Base-by-base conservation (phyloP, 805 yeast species). In the Metschnikowia cubensis region DNA sequence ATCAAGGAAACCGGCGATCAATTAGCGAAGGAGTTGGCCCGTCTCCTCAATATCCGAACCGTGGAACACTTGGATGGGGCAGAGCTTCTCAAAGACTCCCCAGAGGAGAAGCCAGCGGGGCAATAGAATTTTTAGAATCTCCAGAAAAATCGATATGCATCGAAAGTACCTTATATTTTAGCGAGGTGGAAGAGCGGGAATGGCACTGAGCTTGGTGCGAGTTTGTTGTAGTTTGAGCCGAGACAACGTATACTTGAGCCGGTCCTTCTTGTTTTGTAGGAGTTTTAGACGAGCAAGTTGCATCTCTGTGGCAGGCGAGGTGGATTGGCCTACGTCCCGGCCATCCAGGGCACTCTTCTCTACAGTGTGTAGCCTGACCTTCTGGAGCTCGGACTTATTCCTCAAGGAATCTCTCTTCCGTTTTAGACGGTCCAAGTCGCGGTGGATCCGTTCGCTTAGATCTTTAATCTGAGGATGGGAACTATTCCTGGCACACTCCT, bases 401-500 rank as follows among this genome's bases (percentile, higher is more conserved):
- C 58, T 58, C 35, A 75, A 54, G n/a, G 61, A 61, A 13, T 62
- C 58, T 42, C 64, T 66, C 34, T 61, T 67, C 42, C 73, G 62
- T 25, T 67, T 65, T 45, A 74, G 53, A 46, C 65, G 66, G 4
- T 53, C 55, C 41, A 77, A 38, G 33, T 73, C 73, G 3, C 54
- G 50, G 34, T 67, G 69, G 8, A 77, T 59, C 11, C 59, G 58
- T 8, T 56, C 63, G 22, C 69, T 51, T 4, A 75, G 60, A 6
- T 55, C 56, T 5, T 60, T 49, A 13, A 79, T 62, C 49, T 76
- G 73, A 1, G 83, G 83, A 35, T 69, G 70, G 3, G 75, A 61
- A 31, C 72, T 73, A 11, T 58, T 54, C 41, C 65, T 64, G 41
- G 77, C 61, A 11, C 65, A 59, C 35, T 61, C 62, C 44, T 71